phyloP scores from a whole-genome alignment of 2,329 filamentous ascomycete genomes.

The Colletotrichum destructivum region DNA sequence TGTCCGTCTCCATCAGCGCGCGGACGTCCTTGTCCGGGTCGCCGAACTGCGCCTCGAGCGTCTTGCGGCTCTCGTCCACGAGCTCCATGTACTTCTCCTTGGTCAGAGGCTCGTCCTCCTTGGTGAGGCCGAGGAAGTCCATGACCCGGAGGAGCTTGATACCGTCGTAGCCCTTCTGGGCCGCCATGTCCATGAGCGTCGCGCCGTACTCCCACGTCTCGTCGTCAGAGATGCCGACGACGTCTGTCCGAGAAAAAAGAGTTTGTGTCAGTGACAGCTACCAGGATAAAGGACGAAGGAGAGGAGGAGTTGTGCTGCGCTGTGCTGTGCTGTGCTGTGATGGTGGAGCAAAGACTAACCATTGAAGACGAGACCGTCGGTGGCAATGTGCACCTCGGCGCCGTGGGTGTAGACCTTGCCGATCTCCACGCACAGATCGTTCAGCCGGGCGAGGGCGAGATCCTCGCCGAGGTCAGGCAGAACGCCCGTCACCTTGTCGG shows the following conservation, averaged over 20 bases:
- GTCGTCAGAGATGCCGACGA: slow-evolving; percentile 57
- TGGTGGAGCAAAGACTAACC: slow-evolving; percentile 6
- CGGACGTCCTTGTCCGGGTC: slow-evolving; percentile 37
- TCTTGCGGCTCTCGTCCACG: slow-evolving; percentile 30
- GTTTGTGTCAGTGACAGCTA: neutral
- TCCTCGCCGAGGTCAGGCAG: slow-evolving; percentile 61
- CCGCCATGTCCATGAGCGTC: slow-evolving; percentile 53
- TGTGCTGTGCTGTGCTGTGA: too few relatives aligned
- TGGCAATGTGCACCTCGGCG: slow-evolving; percentile 57
- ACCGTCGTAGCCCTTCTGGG: slow-evolving; percentile 49
- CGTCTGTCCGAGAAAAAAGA: slow-evolving; percentile 50
- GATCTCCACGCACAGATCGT: slow-evolving; percentile 57
- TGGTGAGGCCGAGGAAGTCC: slow-evolving; percentile 50
- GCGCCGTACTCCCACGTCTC: slow-evolving; percentile 58
- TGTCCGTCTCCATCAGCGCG: slow-evolving; percentile 43
- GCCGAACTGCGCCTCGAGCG: slow-evolving; percentile 38
- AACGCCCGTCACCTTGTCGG: slow-evolving; percentile 52
- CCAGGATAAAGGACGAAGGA: too few relatives aligned
- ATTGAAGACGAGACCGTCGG: slow-evolving; percentile 58
- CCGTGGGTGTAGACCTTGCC: slow-evolving; percentile 55
- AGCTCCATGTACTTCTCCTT: slow-evolving; percentile 38
- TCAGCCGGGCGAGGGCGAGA: slow-evolving; percentile 56
- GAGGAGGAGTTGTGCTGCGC: too few relatives aligned
- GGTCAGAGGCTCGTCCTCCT: slow-evolving; percentile 38
- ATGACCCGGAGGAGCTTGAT: slow-evolving; percentile 55